Base-by-base conservation (phyloP, 495 filamentous ascomycete genomes). In the Neurospora sp. region DNA sequence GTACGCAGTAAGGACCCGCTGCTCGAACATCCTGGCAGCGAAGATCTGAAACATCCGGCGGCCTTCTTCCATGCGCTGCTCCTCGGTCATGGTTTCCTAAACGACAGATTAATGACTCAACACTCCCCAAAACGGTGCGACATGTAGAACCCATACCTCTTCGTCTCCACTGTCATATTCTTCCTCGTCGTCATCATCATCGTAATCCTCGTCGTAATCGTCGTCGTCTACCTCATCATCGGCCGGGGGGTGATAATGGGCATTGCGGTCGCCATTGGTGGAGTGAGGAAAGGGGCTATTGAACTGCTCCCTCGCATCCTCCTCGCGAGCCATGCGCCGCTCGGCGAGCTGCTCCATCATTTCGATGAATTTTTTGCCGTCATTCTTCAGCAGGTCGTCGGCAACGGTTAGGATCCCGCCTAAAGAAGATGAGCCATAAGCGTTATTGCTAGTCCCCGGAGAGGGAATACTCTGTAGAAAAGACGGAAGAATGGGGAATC, bases 271-370 rank as follows among this genome's bases (percentile, higher is more conserved):
- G 70, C 83, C 82, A 72, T 85, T 85, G 20, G 77, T 85, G 20
- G 77, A 70, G 75, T 86, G 85, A 68, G 83, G 85, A 75, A 92
- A 91, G 69, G 86, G 88, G 74, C 91, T 89, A 74, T 85, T 83
- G 71, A 83, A 86, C 79, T 91, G 89, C 73, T 89, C 91, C 77
- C 91, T 90, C 18, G 93, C 93, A 79, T 98, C 94, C 81, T 96
- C 93, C 83, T 99, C 96, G 41, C 96, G 90, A 76, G 93, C 91
- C 94, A 99, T 98, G 75, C 96, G 90, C 73, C 95, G 92, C 83
- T 99, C 96, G 12, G 96, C 96, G 76, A 99, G 88, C 81, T 98
- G 94, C 80, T 99, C 96, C 96, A 99, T 99, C 96, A 99, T 98
- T 82, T 99, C 96, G 82, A 99, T 99, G 85, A 99, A 99, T 79